Evolutionary conservation across 1,284 basidiomycete species (phyloP).

Genomic region (Puccinia novopanici): DNA sequence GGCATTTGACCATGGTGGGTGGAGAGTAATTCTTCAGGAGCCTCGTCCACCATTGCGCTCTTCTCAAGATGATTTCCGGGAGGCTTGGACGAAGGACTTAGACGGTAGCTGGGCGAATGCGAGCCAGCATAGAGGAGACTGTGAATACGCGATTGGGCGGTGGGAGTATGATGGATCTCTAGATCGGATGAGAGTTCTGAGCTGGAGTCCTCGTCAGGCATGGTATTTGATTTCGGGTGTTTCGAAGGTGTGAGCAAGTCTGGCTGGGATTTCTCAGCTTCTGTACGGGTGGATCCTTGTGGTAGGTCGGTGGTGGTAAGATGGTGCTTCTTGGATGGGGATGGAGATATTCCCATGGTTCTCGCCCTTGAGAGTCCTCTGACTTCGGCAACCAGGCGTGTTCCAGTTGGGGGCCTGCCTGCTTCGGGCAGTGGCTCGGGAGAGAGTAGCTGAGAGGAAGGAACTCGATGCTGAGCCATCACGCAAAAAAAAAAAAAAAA

Average conservation of each 20-base stretch:
- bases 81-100: not conserved
- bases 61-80: not conserved
- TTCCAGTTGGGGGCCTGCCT: constrained; percentile 2
- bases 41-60: not conserved
- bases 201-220: constrained; percentile 9
- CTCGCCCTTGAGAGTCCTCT: constrained; percentile 2
- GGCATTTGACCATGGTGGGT: constrained; percentile 25
- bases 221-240: not conserved
- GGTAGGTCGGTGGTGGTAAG: not conserved
- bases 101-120: constrained; percentile 12
- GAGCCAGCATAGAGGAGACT: constrained; percentile 15
- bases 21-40: not conserved
- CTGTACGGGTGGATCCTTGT: not conserved
- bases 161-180: constrained; percentile 7
- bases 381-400: constrained; percentile 18
- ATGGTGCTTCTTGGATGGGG: not conserved
- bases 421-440: constrained; percentile 11
- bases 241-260: not conserved
- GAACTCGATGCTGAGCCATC: not conserved
- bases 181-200: constrained; percentile 27
- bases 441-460: constrained; percentile 21
- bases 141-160: constrained; percentile 13
- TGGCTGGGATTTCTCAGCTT: not conserved
- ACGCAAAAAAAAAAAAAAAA: no score
- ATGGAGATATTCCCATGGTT: constrained; percentile 3